phyloP scores from a whole-genome alignment of 371 early-diverging fungal genomes.

The Circinella umbellata region DNA sequence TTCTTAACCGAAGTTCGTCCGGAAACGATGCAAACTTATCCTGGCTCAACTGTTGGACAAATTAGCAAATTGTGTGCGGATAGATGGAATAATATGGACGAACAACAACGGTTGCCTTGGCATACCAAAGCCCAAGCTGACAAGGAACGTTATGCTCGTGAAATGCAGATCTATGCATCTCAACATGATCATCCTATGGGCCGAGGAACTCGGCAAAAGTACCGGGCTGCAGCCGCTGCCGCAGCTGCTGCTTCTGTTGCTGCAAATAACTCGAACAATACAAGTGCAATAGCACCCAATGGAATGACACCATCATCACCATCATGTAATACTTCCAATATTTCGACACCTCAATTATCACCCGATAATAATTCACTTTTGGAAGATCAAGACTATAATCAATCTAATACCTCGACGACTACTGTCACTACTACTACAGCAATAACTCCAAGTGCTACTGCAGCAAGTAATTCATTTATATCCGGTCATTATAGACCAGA shows the following conservation, averaged over 20 bases:
- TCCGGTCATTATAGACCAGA: conserved; percentile 1
- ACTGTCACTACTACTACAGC: neutral
- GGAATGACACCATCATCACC: conserved; percentile 5
- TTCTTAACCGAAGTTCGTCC: conserved; percentile 72
- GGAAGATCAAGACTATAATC: neutral
- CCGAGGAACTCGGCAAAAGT: conserved; percentile 53
- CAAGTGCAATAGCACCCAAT: neutral
- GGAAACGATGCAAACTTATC: conserved; percentile 60
- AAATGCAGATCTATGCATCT: conserved; percentile 68
- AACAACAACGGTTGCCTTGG: conserved; percentile 65
- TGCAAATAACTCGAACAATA: neutral
- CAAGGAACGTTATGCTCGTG: conserved; percentile 77
- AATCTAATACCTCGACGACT: neutral
- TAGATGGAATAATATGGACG: conserved; percentile 70
- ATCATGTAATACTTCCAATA: neutral
- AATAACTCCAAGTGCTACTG: neutral
- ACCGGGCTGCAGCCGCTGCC: conserved; percentile 33
- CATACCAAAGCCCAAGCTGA: conserved; percentile 67
- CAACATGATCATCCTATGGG: conserved; percentile 50
- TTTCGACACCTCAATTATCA: conserved; percentile 5
- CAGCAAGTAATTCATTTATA: neutral
- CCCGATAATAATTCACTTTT: neutral
- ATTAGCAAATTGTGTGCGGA: conserved; percentile 74
- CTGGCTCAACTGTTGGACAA: conserved; percentile 74
- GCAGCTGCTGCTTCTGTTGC: conserved; percentile 22